Evolutionary conservation across 768 basidiomycete species (phyloP).

Genomic region (Podaxis sp.): DNA sequence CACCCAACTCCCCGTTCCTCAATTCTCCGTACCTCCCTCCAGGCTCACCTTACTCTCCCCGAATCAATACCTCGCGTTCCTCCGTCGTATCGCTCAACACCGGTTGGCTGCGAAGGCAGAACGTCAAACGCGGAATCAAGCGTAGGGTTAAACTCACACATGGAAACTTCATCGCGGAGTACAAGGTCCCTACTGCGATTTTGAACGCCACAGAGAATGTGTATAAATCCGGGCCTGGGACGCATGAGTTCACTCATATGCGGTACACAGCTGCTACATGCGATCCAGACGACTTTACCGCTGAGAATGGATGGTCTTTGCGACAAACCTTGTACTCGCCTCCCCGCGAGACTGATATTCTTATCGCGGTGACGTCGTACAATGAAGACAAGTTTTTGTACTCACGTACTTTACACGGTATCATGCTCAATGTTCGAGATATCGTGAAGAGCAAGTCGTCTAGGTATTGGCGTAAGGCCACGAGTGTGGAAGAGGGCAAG

Average conservation of each 20-base stretch:
- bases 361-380: constrained; percentile 90
- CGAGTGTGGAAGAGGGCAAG: constrained; percentile 70
- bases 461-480: constrained; percentile 69
- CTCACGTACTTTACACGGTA: constrained; percentile 82
- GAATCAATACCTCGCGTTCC: constrained; percentile 7
- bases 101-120: constrained; percentile 68
- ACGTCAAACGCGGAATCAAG: constrained; percentile 81
- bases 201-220: constrained; percentile 73
- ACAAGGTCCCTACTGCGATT: constrained; percentile 77
- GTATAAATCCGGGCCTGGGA: constrained; percentile 55
- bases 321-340: constrained; percentile 69
- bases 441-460: constrained; percentile 91
- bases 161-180: constrained; percentile 85
- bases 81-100: constrained; percentile 35
- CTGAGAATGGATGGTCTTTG: constrained; percentile 74
- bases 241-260: constrained; percentile 91
- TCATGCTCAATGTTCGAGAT: constrained; percentile 93
- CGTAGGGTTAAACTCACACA: constrained; percentile 86
- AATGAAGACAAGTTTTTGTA: constrained; percentile 85
- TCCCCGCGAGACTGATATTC: constrained; percentile 74
- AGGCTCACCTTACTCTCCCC: constrained; percentile 17
- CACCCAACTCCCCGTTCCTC: constrained; percentile 10
- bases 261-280: constrained; percentile 84
- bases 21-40: constrained; percentile 16
- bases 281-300: constrained; percentile 81